Base-by-base conservation (phyloP, 768 basidiomycete genomes). In the Pleurotus salmoneostramineus region DNA sequence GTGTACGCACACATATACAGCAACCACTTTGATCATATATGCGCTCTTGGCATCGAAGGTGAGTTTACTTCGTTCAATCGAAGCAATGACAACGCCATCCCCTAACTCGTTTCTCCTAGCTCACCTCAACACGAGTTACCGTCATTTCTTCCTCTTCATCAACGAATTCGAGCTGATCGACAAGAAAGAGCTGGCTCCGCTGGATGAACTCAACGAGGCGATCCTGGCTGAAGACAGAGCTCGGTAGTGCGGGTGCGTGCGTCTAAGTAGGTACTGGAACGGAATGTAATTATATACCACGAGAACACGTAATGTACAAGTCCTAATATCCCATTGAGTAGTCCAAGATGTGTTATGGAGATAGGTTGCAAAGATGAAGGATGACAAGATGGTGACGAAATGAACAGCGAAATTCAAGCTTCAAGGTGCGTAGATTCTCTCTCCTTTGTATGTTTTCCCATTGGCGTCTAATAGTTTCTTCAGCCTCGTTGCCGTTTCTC, bases 1-100 rank as follows among this genome's bases (percentile, higher is more conserved):
- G 91, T 99, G 43, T 99, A 99, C 69, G 97, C 95, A 15, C 97
- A 99, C 70, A 87, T 98, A 67, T 99, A 99, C 77, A 96, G 95
- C 78, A 96, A 94, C 64, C 97, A 99, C 72, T 98, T 99, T 71
- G 97, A 98, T 66, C 96, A 98, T 65, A 93, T 98, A 59, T 98
- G 96, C 70, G 97, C 97, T 11, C 75, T 99, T 47, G 95, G 95
- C 4, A 98, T 99, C 54, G 97, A 99, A 83, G 96, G 96, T 96
- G 60, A 42, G 77, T 67, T 35, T 51, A 5, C 11, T 37, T 42
- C 14, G 40, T 42, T 21, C n/a, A 27, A 12, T 8, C 37, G 49
- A 47, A 34, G 35, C 49, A 40, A 43, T 44, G 40, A 5, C 42
- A n/a, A 36, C 36, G 55, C 60, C 31, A 45, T 50, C 44, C 45